A percentile compares a stretch with the other conserved stretches of the same genome.
These are phyloP conservation scores for Colletotrichum liaoningense DNA, from an alignment of 2,329 filamentous ascomycete genomes.

Conservation along the genomic window DNA sequence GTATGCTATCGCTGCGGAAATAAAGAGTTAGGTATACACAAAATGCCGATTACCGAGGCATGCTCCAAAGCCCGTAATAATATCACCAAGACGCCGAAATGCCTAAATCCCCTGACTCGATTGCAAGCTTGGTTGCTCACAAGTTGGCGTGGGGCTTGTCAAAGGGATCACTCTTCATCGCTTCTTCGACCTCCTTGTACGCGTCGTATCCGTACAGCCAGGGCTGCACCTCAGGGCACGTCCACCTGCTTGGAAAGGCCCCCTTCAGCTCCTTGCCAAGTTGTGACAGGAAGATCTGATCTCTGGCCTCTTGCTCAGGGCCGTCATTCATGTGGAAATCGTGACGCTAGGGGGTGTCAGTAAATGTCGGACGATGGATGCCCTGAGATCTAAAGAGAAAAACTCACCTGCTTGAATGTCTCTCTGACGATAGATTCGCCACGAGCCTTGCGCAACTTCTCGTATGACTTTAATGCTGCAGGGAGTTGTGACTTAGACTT, in stretches of 20 bases:
- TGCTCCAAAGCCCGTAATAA: background rate
- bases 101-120: background rate
- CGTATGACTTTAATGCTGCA: conserved; percentile 56
- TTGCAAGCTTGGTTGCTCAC: background rate
- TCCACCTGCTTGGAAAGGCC: conserved; percentile 73
- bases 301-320: conserved; percentile 67
- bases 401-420: conserved; percentile 57
- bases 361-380: too few species aligned
- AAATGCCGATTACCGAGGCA: background rate
- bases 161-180: conserved; percentile 18
- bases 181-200: conserved; percentile 28
- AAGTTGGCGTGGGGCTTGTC: background rate
- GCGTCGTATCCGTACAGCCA: conserved; percentile 76
- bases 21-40: background rate
- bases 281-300: conserved; percentile 66
- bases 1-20: background rate
- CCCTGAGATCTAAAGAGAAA: background rate
- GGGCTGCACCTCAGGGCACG: conserved; percentile 70
- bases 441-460: conserved; percentile 58
- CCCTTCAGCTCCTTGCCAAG: conserved; percentile 61
- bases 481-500: conserved; percentile 57
- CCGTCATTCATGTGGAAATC: conserved; percentile 66
- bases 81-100: background rate
- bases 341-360: conserved; percentile 50
- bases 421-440: conserved; percentile 68